Base-by-base conservation (phyloP, 164 flowering plant species). In the Stephania cephalantha region DNA sequence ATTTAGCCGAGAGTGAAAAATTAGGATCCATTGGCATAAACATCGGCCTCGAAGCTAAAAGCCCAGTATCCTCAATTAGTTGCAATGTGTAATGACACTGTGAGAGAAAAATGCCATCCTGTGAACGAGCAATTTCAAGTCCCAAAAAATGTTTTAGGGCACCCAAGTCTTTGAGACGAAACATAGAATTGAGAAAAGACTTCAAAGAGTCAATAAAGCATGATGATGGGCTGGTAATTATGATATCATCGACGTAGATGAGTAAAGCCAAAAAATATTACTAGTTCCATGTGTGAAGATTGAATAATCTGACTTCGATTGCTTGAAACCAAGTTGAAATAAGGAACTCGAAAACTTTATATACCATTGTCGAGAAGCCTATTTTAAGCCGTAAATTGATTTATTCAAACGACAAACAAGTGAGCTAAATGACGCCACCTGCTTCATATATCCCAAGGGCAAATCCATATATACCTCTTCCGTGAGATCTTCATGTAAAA, bases 211-310 rank as follows among this genome's bases (percentile, higher is more conserved):
- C n/a, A 58, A 58, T 58, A 1, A 1, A 6, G 13, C 6, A 18
- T 10, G 29, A 17, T 31, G 17, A 5, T 35, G 31, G 35, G 13
- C 73, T 67, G 0, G 68, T 35, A 7, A 75, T 22, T 1, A 70
- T 70, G 4, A 75, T 45, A 46, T 70, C 78, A 75, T 75, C 78
- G 20, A 75, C 78, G 69, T 70, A 75, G 3, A 75, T 69, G 10
- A 75, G 15, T 3, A 52, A 44, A 69, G 29, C n/a, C n/a, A n/a
- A n/a, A n/a, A n/a, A n/a, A n/a, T n/a, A n/a, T n/a, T n/a, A 75
- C 15, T 11, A 20, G 12, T 53, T 0, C 77, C 50, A 6, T 75
- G 31, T 20, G 55, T 58, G 42, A 75, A 75, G 7, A 75, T 42
- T 18, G 73, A 69, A 13, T 44, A 75, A 15, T 75, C 69, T 10